Evolutionary conservation across 306 rosid species (phyloP).

Genomic region (Inga laurina): DNA sequence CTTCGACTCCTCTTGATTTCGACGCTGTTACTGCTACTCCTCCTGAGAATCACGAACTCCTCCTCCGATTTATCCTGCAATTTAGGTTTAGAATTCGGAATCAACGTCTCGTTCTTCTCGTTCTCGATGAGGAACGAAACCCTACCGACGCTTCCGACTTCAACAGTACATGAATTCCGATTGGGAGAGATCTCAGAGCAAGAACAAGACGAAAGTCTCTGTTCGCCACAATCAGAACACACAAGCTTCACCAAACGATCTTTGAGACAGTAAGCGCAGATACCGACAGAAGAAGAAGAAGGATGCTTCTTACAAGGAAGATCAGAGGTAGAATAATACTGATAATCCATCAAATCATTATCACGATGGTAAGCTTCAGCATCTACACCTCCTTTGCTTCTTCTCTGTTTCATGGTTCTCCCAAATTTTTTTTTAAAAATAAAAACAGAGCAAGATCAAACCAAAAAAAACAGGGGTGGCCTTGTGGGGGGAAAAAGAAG

Average conservation of each 20-base stretch:
- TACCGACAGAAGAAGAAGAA: conserved; percentile 78
- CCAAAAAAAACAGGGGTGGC: background rate
- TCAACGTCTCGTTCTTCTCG: conserved; percentile 53
- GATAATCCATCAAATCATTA: conserved; percentile 60
- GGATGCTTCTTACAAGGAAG: conserved; percentile 81
- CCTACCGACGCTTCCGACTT: conserved; percentile 88
- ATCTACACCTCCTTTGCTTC: conserved; percentile 74
- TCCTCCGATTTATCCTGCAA: conserved; percentile 52
- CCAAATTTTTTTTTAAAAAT: background rate
- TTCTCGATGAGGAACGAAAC: conserved; percentile 92
- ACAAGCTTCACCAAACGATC: conserved; percentile 82
- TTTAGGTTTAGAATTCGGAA: conserved; percentile 41
- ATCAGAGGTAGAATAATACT: conserved; percentile 71
- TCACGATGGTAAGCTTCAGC: conserved; percentile 14
- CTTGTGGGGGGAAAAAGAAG: background rate
- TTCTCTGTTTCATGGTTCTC: conserved; percentile 67
- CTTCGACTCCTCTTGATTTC: conserved; percentile 58
- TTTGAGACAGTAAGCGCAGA: conserved; percentile 84
- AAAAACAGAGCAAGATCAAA: background rate
- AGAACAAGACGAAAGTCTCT: conserved; percentile 93
- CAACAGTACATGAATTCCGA: conserved; percentile 82
- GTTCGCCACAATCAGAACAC: conserved; percentile 99
- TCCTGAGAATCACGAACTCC: conserved; percentile 52
- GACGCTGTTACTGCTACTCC: conserved; percentile 78
- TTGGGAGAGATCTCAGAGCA: conserved; percentile 89